These are phyloP conservation scores for Leccinum broughii DNA, from an alignment of 768 basidiomycete genomes.

Conservation along the genomic window DNA sequence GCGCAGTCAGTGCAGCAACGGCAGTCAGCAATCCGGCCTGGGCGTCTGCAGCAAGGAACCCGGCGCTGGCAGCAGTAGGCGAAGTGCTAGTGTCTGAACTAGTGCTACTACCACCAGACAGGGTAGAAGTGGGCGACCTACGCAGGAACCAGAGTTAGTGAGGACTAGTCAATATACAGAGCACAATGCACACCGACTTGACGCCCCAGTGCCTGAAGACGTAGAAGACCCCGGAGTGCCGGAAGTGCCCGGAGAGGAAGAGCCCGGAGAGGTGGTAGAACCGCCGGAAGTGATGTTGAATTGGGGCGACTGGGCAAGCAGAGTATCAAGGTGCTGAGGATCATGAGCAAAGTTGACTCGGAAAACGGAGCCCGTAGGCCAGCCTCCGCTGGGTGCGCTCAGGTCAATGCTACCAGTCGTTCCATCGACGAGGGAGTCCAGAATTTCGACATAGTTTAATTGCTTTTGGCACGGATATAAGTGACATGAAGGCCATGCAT, in stretches of 20 bases:
- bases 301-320: slow-evolving; percentile 69
- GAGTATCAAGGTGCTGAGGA: slow-evolving; percentile 43
- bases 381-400: slow-evolving; percentile 61
- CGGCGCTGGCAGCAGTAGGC: slow-evolving; percentile 34
- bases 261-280: slow-evolving; percentile 11
- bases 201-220: slow-evolving; percentile 3
- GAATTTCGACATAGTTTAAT: slow-evolving; percentile 42
- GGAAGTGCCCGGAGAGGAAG: slow-evolving; percentile 4
- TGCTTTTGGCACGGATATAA: slow-evolving; percentile 26
- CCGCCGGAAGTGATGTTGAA: slow-evolving; percentile 49
- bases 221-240: slow-evolving; percentile 10
- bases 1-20: slow-evolving; percentile 36
- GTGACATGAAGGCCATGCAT: background rate
- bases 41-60: slow-evolving; percentile 28
- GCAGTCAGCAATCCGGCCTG: slow-evolving; percentile 36
- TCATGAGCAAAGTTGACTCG: slow-evolving; percentile 71
- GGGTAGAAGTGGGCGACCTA: slow-evolving; percentile 14
- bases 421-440: slow-evolving; percentile 58
- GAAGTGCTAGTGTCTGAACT: slow-evolving; percentile 28
- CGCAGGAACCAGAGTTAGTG: background rate
- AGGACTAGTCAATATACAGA: background rate
- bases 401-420: slow-evolving; percentile 40
- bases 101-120: slow-evolving; percentile 25
- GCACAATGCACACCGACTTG: slow-evolving; percentile 5
- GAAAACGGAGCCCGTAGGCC: slow-evolving; percentile 62